A percentile compares a stretch with the other conserved stretches of the same genome.
These are phyloP conservation scores for Coix lacrymajobi DNA, from an alignment of 176 grass and related monocot species.

Conservation along the genomic window DNA sequence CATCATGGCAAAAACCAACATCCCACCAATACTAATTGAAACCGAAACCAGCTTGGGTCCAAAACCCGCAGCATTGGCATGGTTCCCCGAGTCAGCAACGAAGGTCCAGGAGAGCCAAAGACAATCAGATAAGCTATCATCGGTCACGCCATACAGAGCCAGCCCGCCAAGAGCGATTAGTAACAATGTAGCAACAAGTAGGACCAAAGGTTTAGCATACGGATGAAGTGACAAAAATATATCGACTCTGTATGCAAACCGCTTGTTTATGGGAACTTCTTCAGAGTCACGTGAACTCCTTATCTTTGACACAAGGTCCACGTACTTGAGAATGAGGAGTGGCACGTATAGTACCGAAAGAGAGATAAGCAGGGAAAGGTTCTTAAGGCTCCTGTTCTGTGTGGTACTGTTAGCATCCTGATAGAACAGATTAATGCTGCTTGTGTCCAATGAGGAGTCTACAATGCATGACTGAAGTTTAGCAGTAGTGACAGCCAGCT, in stretches of 20 bases:
- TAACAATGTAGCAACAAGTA: constrained; percentile 61
- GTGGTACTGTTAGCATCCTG: constrained; percentile 6
- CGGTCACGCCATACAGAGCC: constrained; percentile 63
- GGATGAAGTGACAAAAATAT: constrained; percentile 69
- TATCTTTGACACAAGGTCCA: constrained; percentile 38
- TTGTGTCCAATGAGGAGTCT: constrained; percentile 22
- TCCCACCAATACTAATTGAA: constrained; percentile 72
- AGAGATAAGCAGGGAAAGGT: constrained; percentile 37
- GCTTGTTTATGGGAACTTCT: constrained; percentile 58
- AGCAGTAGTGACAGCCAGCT: constrained; percentile 31
- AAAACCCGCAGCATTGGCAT: constrained; percentile 51
- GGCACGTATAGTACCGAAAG: constrained; percentile 38
- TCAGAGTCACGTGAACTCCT: constrained; percentile 40
- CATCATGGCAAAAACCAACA: constrained; percentile 86
- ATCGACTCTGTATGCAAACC: constrained; percentile 62
- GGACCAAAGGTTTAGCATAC: constrained; percentile 66
- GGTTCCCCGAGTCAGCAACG: constrained; percentile 72
- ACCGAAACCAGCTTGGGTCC: constrained; percentile 73
- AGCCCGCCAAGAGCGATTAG: constrained; percentile 61
- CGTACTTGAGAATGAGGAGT: constrained; percentile 47
- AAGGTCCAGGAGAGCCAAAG: constrained; percentile 76
- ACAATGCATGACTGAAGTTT: constrained; percentile 40
- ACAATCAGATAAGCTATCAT: constrained; percentile 59
- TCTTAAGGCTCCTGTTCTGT: constrained; percentile 42
- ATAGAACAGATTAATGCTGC: not conserved